These are phyloP conservation scores for Herpetomonas tarakana DNA, from an alignment of 208 protist species.

Conservation along the genomic window DNA sequence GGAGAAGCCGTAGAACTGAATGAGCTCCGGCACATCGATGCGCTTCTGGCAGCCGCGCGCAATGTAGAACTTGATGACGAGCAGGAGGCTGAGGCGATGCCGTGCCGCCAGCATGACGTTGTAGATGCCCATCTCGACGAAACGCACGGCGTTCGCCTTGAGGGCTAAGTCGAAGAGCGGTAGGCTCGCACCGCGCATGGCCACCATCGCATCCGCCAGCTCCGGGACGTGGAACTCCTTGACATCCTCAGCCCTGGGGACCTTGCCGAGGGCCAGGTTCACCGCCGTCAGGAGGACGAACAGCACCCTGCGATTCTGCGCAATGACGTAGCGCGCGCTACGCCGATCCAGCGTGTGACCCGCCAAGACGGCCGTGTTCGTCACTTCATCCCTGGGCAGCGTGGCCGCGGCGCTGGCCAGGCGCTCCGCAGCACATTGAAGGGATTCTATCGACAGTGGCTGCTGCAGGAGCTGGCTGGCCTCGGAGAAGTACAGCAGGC, in stretches of 20 bases:
- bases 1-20: constrained; percentile 47
- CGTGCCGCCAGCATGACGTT: constrained; percentile 64
- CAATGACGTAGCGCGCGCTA: constrained; percentile 2
- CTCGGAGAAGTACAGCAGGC: constrained; percentile 61
- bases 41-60: constrained; percentile 24
- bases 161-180: constrained; percentile 55
- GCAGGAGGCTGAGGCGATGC: constrained; percentile 55
- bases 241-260: constrained; percentile 21
- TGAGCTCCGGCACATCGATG: constrained; percentile 56
- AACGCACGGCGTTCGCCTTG: constrained; percentile 52
- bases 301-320: constrained; percentile 35
- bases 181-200: constrained; percentile 53
- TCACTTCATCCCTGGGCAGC: constrained; percentile 21
- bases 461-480: constrained; percentile 56
- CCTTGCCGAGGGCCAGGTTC: constrained; percentile 36
- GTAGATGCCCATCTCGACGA: constrained; percentile 58
- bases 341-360: background rate
- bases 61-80: constrained; percentile 80
- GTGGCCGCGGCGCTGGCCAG: constrained; percentile 54
- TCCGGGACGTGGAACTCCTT: constrained; percentile 14
- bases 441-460: constrained; percentile 30
- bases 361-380: background rate
- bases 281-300: constrained; percentile 58
- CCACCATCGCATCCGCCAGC: constrained; percentile 65
- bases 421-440: constrained; percentile 41